phyloP scores from a whole-genome alignment of 441 rosid genomes.

The Melastoma candidum region DNA sequence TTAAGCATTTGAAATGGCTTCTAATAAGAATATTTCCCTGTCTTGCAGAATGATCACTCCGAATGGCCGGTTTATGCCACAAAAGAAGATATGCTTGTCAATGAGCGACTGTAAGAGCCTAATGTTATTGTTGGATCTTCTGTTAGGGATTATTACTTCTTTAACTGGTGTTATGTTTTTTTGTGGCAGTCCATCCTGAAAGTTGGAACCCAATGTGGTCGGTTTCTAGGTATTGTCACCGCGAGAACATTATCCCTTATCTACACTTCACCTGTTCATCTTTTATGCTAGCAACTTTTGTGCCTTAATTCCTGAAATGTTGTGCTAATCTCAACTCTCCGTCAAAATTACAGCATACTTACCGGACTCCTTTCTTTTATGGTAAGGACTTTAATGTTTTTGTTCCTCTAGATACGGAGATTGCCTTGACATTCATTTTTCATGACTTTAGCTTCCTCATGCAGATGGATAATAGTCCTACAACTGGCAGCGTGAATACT shows the following conservation, averaged over 20 bases:
- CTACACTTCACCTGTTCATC: neutral
- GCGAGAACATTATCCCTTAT: constrained; percentile 3
- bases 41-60: constrained; percentile 87
- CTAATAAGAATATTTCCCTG: constrained; percentile 5
- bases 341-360: constrained; percentile 72
- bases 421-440: too few relatives aligned
- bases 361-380: constrained; percentile 98
- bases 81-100: constrained; percentile 92
- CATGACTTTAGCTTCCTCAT: neutral
- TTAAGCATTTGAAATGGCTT: constrained; percentile 9
- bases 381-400: constrained; percentile 41
- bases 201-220: constrained; percentile 99
- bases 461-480: constrained; percentile 97
- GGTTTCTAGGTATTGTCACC: constrained; percentile 64
- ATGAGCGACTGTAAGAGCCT: constrained; percentile 92
- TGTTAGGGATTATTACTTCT: constrained; percentile 4
- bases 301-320: constrained; percentile 10
- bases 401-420: too few relatives aligned
- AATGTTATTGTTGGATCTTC: neutral
- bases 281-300: neutral
- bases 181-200: constrained; percentile 85
- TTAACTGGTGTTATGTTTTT: constrained; percentile 5
- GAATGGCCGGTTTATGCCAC: constrained; percentile 92
- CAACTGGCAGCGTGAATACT: constrained; percentile 90
- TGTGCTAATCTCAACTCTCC: constrained; percentile 1